Percentiles rank a stretch among this genome's conserved stretches.
These are phyloP conservation scores for Ciborinia camelliae DNA, from an alignment of 2,329 filamentous ascomycete genomes.

Conservation along the genomic window DNA sequence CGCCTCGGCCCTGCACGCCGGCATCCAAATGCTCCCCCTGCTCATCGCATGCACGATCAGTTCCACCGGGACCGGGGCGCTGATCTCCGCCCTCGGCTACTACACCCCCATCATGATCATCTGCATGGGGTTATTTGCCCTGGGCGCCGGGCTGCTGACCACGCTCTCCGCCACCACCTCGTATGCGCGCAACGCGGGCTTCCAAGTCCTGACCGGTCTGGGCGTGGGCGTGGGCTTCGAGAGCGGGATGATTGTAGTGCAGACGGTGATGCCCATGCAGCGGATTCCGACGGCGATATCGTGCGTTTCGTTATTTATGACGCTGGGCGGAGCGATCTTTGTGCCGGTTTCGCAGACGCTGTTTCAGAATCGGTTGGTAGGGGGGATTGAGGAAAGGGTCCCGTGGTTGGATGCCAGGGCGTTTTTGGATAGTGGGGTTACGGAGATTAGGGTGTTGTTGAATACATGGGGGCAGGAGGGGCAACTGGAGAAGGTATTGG, in stretches of 20 bases:
- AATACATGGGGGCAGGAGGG: constrained; percentile 42
- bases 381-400: constrained; percentile 45
- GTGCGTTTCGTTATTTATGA: constrained; percentile 59
- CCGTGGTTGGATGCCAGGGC: constrained; percentile 45
- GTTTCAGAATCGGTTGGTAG: constrained; percentile 61
- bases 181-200: constrained; percentile 53
- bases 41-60: constrained; percentile 42
- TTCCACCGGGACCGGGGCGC: constrained; percentile 41
- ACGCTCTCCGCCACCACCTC: constrained; percentile 43
- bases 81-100: constrained; percentile 42
- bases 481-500: constrained; percentile 45
- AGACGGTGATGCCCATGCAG: constrained; percentile 48
- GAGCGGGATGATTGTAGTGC: constrained; percentile 39
- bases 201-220: constrained; percentile 47
- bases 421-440: constrained; percentile 53
- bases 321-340: constrained; percentile 62
- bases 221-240: constrained; percentile 31
- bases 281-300: constrained; percentile 52
- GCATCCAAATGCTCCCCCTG: constrained; percentile 44
- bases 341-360: constrained; percentile 62
- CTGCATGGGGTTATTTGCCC: constrained; percentile 39
- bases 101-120: constrained; percentile 45
- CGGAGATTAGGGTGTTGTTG: constrained; percentile 47
- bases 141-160: constrained; percentile 44
- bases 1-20: constrained; percentile 42